A percentile compares a stretch with the other conserved stretches of the same genome.
These are phyloP conservation scores for Batrachochytrium dendrobatidis DNA, from an alignment of 371 early-diverging fungal species.

Conservation along the genomic window DNA sequence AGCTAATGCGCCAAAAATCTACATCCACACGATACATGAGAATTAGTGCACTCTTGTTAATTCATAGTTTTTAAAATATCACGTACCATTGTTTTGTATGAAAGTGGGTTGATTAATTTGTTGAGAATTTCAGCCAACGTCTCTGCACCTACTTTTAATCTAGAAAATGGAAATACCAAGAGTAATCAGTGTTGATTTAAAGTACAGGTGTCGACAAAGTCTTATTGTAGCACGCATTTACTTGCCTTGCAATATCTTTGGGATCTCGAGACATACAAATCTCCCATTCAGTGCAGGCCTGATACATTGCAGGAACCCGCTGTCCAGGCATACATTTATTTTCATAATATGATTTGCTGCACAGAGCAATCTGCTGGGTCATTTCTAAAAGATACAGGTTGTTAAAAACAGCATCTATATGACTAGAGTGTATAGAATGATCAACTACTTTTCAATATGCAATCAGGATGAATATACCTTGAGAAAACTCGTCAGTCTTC, in stretches of 20 bases:
- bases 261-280: conserved; percentile 69
- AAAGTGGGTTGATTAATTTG: conserved; percentile 72
- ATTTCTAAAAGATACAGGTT: conserved; percentile 29
- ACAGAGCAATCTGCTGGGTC: conserved; percentile 55
- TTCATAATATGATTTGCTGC: conserved; percentile 58
- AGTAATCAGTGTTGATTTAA: conserved; percentile 14
- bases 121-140: conserved; percentile 73
- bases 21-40: not conserved
- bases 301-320: conserved; percentile 74
- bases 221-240: too few species aligned
- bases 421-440: not conserved
- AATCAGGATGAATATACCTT: conserved; percentile 35
- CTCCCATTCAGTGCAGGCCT: conserved; percentile 70
- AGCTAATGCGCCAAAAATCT: conserved; percentile 26
- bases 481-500: conserved; percentile 57
- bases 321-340: conserved; percentile 67
- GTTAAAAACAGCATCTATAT: not conserved
- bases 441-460: not conserved
- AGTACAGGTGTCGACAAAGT: not conserved
- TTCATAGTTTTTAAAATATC: not conserved
- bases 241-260: conserved; percentile 52
- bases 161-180: not conserved
- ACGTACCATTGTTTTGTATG: conserved; percentile 65
- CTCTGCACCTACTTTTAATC: conserved; percentile 63
- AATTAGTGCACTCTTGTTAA: not conserved